Evolutionary conservation across 768 basidiomycete genomes (phyloP).

Genomic region (Leccinum pellstonianum): DNA sequence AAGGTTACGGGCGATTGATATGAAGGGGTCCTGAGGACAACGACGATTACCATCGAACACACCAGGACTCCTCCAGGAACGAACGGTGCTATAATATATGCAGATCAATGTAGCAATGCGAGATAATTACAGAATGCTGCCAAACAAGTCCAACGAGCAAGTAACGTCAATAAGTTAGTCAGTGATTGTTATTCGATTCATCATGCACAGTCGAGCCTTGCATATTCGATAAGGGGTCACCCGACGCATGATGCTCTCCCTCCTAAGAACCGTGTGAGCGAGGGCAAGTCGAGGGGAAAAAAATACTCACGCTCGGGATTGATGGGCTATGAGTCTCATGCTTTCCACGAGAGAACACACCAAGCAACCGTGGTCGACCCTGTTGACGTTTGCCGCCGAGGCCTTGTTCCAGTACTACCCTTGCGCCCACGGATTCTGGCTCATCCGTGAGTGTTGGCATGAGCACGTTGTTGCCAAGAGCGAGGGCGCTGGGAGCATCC

Average conservation of each 20-base stretch:
- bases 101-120: not conserved
- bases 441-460: slow-evolving; percentile 40
- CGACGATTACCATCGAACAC: not conserved
- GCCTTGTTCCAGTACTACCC: slow-evolving; percentile 15
- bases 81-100: not conserved
- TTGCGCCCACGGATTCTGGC: slow-evolving; percentile 37
- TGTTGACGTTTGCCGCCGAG: slow-evolving; percentile 19
- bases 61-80: not conserved
- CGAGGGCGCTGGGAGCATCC: not conserved
- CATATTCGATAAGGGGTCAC: not conserved
- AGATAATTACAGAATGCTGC: not conserved
- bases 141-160: not conserved
- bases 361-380: slow-evolving; percentile 32
- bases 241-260: slow-evolving; percentile 9
- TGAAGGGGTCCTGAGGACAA: too few relatives aligned
- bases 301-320: slow-evolving; percentile 14
- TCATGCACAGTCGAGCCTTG: slow-evolving; percentile 7
- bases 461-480: slow-evolving; percentile 19
- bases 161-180: slow-evolving; percentile 7
- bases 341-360: slow-evolving; percentile 29
- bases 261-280: not conserved
- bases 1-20: not conserved
- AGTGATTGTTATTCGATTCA: slow-evolving; percentile 2
- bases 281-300: not conserved
- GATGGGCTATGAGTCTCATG: slow-evolving; percentile 5